A percentile compares a stretch with the other conserved stretches of the same genome.
Conservation (phyloP, 805 yeast species). For the Kockiozyma suomiensis region DNA sequence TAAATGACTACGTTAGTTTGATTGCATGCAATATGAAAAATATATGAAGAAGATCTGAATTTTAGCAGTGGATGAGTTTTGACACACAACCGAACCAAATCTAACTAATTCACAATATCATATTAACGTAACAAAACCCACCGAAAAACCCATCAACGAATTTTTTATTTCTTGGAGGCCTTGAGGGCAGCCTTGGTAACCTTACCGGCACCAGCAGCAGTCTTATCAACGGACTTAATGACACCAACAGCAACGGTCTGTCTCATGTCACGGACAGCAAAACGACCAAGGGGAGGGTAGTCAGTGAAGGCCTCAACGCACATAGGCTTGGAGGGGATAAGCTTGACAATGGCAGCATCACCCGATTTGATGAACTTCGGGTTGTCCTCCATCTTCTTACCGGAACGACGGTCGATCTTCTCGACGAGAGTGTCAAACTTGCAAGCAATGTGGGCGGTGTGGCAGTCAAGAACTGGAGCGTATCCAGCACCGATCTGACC, state of each 20-base stretch:
- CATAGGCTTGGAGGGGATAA: constrained; percentile 87
- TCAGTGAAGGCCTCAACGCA: constrained; percentile 93
- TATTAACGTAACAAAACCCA: constrained; percentile 11
- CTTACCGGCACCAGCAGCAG: constrained; percentile 83
- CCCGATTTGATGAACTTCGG: constrained; percentile 96
- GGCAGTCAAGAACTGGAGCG: constrained; percentile 90
- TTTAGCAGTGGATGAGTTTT: background rate
- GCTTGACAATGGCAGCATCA: constrained; percentile 91
- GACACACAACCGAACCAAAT: constrained; percentile 6
- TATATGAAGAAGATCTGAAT: background rate
- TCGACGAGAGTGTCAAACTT: constrained; percentile 75
- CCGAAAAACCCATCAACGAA: constrained; percentile 10
- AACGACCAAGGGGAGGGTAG: constrained; percentile 97
- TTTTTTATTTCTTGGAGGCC: constrained; percentile 70
- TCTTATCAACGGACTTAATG: constrained; percentile 91
- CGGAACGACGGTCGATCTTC: constrained; percentile 91
- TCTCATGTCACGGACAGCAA: constrained; percentile 99
- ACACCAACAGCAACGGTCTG: constrained; percentile 99
- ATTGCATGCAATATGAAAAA: too few species aligned
- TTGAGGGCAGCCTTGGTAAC: constrained; percentile 94
- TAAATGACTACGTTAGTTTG: too few species aligned
- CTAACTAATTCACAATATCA: background rate
- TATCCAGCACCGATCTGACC: constrained; percentile 90
- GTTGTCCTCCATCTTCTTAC: constrained; percentile 83
- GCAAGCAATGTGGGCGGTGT: constrained; percentile 93